Percentiles rank a stretch among this genome's conserved stretches.
Evolutionary conservation across 2,329 filamentous ascomycete species (phyloP).

Genomic region (Colletotrichum cuscutae): DNA sequence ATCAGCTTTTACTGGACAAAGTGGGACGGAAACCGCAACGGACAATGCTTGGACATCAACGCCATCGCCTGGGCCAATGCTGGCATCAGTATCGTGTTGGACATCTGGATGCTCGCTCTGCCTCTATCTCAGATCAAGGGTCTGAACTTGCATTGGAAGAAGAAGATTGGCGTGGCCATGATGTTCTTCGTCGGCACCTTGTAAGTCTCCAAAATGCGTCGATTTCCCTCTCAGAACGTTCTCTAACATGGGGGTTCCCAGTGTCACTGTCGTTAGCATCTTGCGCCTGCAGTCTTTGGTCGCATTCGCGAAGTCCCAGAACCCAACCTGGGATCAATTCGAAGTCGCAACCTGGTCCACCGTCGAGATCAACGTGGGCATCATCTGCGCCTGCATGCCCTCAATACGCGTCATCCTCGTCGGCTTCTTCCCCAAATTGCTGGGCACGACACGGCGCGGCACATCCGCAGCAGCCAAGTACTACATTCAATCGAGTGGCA

Average conservation of each 20-base stretch:
- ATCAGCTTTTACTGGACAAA: conserved; percentile 62
- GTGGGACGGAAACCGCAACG: conserved; percentile 60
- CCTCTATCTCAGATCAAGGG: conserved; percentile 56
- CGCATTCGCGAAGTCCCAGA: conserved; percentile 42
- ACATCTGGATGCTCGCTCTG: conserved; percentile 62
- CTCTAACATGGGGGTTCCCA: conserved; percentile 31
- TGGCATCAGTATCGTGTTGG: conserved; percentile 61
- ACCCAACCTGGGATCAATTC: conserved; percentile 48
- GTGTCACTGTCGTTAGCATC: conserved; percentile 51
- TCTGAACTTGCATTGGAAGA: conserved; percentile 57
- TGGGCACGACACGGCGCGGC: conserved; percentile 40
- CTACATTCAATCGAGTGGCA: conserved; percentile 25
- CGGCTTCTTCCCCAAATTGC: conserved; percentile 49
- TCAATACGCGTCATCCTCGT: conserved; percentile 48
- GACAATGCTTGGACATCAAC: conserved; percentile 61
- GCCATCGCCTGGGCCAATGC: conserved; percentile 62
- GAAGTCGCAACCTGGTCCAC: conserved; percentile 47
- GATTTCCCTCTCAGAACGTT: rapidly evolving
- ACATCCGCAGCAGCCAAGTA: conserved; percentile 25
- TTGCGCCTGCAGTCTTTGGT: conserved; percentile 48
- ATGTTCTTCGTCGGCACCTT: conserved; percentile 64
- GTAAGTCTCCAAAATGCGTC: conserved; percentile 39
- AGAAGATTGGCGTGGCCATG: conserved; percentile 58
- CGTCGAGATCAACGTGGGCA: conserved; percentile 50
- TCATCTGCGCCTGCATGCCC: conserved; percentile 38